Evolutionary conservation across 148 eudicot genomes (phyloP), one percentile per base, ranked within the genome.

Genomic region (Amaranthus cruentus): DNA sequence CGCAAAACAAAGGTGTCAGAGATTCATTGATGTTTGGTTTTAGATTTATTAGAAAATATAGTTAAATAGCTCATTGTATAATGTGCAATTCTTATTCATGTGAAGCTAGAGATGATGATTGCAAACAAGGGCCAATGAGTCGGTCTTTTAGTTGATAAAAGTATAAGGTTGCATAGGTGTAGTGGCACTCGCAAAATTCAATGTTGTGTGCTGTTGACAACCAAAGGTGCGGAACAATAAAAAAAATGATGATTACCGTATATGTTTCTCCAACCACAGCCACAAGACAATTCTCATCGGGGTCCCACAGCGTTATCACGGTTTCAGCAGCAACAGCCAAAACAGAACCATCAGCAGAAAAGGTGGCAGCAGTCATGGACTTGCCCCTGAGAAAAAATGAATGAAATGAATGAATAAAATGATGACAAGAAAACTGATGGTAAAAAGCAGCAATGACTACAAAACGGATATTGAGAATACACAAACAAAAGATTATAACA

Each of bases 251-350:
- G 47, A 66, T 77, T 72, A 95, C 98, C 98, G 79, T 91, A 51
- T 72, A 72, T 67, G 81, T 79, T 67, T 88, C 87, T 74, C 91
- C 97, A 59, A 95, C 78, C 44, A 90, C 92, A 76, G 96, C 90
- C 81, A 95, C 88, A 70, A 95, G 92, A 81, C 78, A 76, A 66
- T 95, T 95, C 81, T 80, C 86, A 38, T 88, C 86, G 49, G 97
- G 97, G 75, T 95, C 96, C 98, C 98, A 95, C 75, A 95, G 75
- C 21, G 98, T 95, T 68, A 95, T 88, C 62, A 90, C 81, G 68
- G 84, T 86, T 79, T 90, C 97, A 64, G 96, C 98, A 80, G 98
- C 97, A 79, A 95, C 93, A 79, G 96, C 98, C 73, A 95, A 81
- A 73, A 90, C 86, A 77, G 98, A 90, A 9, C 97, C 98, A 78